Conservation (phyloP, 148 eudicot species). For the Heliamphora exappendiculata region DNA sequence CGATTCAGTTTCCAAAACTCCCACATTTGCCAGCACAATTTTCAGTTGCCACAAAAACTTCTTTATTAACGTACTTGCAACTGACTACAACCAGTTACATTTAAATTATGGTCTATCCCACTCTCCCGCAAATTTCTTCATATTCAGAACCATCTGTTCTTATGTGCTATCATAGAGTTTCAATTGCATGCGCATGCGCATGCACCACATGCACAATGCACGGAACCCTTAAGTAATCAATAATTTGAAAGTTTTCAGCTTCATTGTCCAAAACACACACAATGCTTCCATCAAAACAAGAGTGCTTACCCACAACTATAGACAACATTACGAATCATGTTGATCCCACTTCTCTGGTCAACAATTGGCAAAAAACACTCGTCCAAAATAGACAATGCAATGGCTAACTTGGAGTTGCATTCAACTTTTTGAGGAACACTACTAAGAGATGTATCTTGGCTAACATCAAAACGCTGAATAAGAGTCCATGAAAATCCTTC, state of each 20-base stretch:
- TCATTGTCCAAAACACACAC: not conserved
- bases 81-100: not conserved
- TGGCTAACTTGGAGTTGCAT: slow-evolving; percentile 76
- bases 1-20: not conserved
- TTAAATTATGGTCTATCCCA: not conserved
- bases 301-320: slow-evolving; percentile 81
- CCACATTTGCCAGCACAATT: not conserved
- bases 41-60: not conserved
- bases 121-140: not conserved
- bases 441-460: slow-evolving; percentile 21
- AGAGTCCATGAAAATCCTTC: slow-evolving; percentile 77
- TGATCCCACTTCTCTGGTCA: slow-evolving; percentile 72
- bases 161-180: not conserved
- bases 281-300: not conserved
- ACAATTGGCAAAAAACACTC: slow-evolving; percentile 90
- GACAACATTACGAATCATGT: slow-evolving; percentile 63
- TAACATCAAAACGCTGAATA: slow-evolving; percentile 52
- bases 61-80: not conserved
- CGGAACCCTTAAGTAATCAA: not conserved
- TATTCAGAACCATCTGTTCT: not conserved
- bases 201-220: not conserved
- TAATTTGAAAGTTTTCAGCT: not conserved
- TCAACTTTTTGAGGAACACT: slow-evolving; percentile 39
- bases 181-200: not conserved
- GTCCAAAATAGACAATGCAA: slow-evolving; percentile 75